Conservation (phyloP, 2,329 filamentous ascomycete genomes). For the Microcyclosporella mali region DNA sequence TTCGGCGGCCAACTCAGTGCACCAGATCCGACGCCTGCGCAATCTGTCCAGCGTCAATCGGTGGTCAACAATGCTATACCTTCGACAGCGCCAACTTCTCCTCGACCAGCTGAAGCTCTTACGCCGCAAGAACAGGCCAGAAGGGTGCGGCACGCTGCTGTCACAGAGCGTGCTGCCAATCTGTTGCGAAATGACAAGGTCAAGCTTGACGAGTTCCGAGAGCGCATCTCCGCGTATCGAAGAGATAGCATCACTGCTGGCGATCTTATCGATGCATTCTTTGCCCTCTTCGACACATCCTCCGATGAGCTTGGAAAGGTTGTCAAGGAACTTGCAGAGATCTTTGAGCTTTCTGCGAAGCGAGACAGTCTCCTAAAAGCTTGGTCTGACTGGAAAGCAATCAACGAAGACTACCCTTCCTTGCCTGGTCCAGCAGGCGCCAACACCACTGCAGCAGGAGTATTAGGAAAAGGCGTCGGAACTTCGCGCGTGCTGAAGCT, state of each 20-base stretch:
- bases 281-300: slow-evolving; percentile 74
- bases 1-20: slow-evolving; percentile 61
- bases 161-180: slow-evolving; percentile 76
- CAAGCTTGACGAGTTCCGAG: slow-evolving; percentile 73
- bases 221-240: slow-evolving; percentile 71
- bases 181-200: slow-evolving; percentile 69
- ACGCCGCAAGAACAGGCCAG: slow-evolving; percentile 76
- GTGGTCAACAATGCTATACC: slow-evolving; percentile 31
- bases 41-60: slow-evolving; percentile 18
- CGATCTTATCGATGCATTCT: slow-evolving; percentile 80
- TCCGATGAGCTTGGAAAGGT: slow-evolving; percentile 79
- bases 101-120: slow-evolving; percentile 36
- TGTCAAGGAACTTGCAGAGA: slow-evolving; percentile 82
- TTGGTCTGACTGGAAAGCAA: slow-evolving; percentile 92
- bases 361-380: slow-evolving; percentile 68
- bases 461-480: slow-evolving; percentile 47
- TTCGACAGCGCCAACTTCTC: slow-evolving; percentile 30
- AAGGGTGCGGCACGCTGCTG: slow-evolving; percentile 70
- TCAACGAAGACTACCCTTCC: slow-evolving; percentile 91
- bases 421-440: slow-evolving; percentile 69
- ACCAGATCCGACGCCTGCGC: slow-evolving; percentile 40
- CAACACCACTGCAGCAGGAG: slow-evolving; percentile 44
- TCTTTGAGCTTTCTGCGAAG: slow-evolving; percentile 79
- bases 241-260: slow-evolving; percentile 62
- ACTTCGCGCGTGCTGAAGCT: slow-evolving; percentile 60